These are phyloP conservation scores for Cyclocybe aegerita DNA, from an alignment of 768 basidiomycete genomes.

Conservation along the genomic window DNA sequence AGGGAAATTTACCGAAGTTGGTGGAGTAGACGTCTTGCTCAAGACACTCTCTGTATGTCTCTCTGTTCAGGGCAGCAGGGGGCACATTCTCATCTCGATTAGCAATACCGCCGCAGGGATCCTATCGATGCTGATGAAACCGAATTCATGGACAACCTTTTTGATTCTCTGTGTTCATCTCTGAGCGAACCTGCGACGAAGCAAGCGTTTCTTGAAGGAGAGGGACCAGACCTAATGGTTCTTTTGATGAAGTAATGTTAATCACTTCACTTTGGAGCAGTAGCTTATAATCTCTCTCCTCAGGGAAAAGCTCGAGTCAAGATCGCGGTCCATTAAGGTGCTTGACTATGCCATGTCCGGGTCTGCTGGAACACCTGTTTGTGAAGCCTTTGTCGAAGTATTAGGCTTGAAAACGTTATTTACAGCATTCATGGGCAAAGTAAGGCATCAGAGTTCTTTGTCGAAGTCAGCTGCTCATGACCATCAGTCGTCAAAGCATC, in stretches of 20 bases:
- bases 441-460: slow-evolving; percentile 25
- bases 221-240: slow-evolving; percentile 97
- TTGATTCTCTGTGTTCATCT: slow-evolving; percentile 86
- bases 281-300: neutral
- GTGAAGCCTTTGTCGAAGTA: slow-evolving; percentile 85
- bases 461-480: neutral
- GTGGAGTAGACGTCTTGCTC: slow-evolving; percentile 78
- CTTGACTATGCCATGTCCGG: slow-evolving; percentile 91
- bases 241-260: slow-evolving; percentile 87
- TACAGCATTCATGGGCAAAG: slow-evolving; percentile 93
- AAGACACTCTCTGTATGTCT: slow-evolving; percentile 78
- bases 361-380: slow-evolving; percentile 61
- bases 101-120: slow-evolving; percentile 89
- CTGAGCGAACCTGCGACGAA: slow-evolving; percentile 81
- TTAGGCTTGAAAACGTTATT: slow-evolving; percentile 90
- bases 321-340: slow-evolving; percentile 84
- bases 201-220: slow-evolving; percentile 77
- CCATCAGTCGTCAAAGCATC: slow-evolving; percentile 58
- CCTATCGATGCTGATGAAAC: slow-evolving; percentile 86
- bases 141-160: slow-evolving; percentile 98
- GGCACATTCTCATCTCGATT: slow-evolving; percentile 7
- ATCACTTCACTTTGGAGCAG: slow-evolving; percentile 4
- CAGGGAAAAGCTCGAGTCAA: slow-evolving; percentile 82
- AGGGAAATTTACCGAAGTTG: slow-evolving; percentile 62
- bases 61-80: neutral